Base-by-base conservation (phyloP, 139 green algal species). In the Asterochloris sp. region DNA sequence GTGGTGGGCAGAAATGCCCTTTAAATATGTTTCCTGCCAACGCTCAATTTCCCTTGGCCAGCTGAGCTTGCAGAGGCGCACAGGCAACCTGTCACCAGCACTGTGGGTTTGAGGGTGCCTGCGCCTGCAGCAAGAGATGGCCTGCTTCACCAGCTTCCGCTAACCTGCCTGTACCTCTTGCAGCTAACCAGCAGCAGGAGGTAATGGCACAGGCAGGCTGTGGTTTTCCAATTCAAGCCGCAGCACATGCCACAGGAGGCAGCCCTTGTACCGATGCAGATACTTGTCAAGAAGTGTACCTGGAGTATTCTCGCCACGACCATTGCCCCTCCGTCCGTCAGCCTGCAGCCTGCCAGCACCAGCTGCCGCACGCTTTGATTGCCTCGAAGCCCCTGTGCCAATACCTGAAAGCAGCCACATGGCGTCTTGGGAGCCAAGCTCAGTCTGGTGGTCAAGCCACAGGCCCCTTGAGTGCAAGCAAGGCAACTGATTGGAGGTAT, bases 281-380 rank as follows among this genome's bases (percentile, higher is more conserved):
- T 24, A 1, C 28, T 19, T 60, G 13, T 13, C 9, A 67, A 13
- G 11, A 24, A 14, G 19, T 27, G 12, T 54, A 80, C 76, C 60
- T 80, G 67, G 54, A 80, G 67, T 14, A 80, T 68, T 15, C 76
- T 38, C 12, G 76, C 76, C 21, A 80, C 26, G 21, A 69, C 60
- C 12, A 54, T 80, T 61, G 47, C 23, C 12, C 60, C 76, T 21
- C n/a, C 76, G 13, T 80, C 76, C 19, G 19, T 80, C 26, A 80
- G 12, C 61, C 69, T 80, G 76, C 76, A 80, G 12, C 76, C 76
- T 26, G 0, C 47, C 54, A 80, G 24, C 12, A 69, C 68, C 60
- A 80, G 76, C 76, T 80, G 60, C 24, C 60, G n/a, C 29, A 80
- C 23, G 6, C 60, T 80, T 21, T 80, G 76, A n/a, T 80, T 80